Percentiles rank a stretch among this genome's conserved stretches.
These are phyloP conservation scores for Exutisphaerella laricina DNA, from an alignment of 2,329 filamentous ascomycete species.

Conservation along the genomic window DNA sequence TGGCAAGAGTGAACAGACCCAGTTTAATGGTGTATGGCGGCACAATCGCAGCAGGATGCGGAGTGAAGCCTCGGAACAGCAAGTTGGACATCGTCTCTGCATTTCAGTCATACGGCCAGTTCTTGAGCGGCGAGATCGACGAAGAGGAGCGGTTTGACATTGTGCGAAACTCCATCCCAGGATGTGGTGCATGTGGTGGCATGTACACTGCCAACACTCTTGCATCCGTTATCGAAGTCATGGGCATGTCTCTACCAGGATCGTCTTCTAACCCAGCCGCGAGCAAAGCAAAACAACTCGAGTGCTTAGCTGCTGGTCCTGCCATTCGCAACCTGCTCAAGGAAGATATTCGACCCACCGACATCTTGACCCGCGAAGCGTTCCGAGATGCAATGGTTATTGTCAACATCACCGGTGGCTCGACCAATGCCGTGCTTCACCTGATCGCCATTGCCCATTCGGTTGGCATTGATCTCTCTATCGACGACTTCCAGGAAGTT, in stretches of 20 bases:
- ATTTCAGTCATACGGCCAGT: slow-evolving; percentile 96
- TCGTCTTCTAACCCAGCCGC: slow-evolving; percentile 48
- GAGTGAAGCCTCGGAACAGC: slow-evolving; percentile 60
- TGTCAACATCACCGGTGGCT: slow-evolving; percentile 47
- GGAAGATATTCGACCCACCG: slow-evolving; percentile 46
- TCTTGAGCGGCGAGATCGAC: slow-evolving; percentile 81
- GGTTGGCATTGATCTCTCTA: slow-evolving; percentile 46
- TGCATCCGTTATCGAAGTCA: slow-evolving; percentile 47
- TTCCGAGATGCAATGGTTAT: slow-evolving; percentile 50
- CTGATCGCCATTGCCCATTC: slow-evolving; percentile 48
- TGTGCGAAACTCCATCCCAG: slow-evolving; percentile 84
- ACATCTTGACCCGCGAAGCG: slow-evolving; percentile 46
- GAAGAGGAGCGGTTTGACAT: slow-evolving; percentile 93
- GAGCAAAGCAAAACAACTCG: slow-evolving; percentile 47
- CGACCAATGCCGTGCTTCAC: slow-evolving; percentile 48
- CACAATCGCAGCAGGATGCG: slow-evolving; percentile 87
- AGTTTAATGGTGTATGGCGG: slow-evolving; percentile 98
- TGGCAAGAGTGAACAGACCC: slow-evolving; percentile 90
- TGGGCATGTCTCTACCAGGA: slow-evolving; percentile 48
- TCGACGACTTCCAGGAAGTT: slow-evolving; percentile 49
- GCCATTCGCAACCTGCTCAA: slow-evolving; percentile 48
- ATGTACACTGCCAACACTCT: slow-evolving; percentile 59
- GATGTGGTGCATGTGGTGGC: slow-evolving; percentile 75
- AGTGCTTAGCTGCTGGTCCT: slow-evolving; percentile 46
- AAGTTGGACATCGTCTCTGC: slow-evolving; percentile 89